A percentile compares a stretch with the other conserved stretches of the same genome.
phyloP scores from a whole-genome alignment of 1,284 basidiomycete species.

The Schizophyllum amplum region DNA sequence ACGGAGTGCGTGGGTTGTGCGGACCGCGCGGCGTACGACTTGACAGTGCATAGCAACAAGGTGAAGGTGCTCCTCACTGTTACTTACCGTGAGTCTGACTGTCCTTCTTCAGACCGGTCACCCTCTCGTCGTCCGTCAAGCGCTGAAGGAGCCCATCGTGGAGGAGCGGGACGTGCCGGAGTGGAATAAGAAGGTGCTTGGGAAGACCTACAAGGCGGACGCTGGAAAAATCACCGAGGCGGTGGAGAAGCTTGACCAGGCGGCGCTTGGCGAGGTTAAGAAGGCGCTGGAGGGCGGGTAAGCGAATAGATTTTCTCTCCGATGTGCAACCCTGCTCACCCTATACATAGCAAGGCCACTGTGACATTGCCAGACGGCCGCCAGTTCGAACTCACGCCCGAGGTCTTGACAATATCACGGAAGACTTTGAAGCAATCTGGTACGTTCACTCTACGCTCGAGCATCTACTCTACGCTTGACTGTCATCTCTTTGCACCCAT shows the following conservation, averaged over 20 bases:
- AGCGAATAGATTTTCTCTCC: too few species aligned
- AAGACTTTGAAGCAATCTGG: constrained; percentile 88
- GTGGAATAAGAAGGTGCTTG: constrained; percentile 86
- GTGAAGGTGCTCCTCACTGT: too few species aligned
- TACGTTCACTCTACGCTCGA: too few species aligned
- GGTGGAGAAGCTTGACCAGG: constrained; percentile 66
- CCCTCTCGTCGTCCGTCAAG: constrained; percentile 76
- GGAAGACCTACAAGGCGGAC: constrained; percentile 87
- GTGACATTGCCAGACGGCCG: constrained; percentile 54
- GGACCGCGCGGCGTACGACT: constrained; percentile 94
- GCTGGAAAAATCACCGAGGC: constrained; percentile 65
- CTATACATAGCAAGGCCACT: constrained; percentile 37
- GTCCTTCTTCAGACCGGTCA: too few species aligned
- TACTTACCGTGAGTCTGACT: too few species aligned
- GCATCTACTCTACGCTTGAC: neutral
- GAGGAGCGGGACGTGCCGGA: constrained; percentile 69
- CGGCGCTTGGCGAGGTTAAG: constrained; percentile 43
- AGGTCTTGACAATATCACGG: constrained; percentile 74
- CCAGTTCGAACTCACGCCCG: constrained; percentile 66
- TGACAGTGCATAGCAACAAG: constrained; percentile 52
- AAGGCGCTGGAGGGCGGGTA: constrained; percentile 51
- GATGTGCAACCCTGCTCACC: too few species aligned
- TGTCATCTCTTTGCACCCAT: too few species aligned
- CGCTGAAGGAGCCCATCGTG: constrained; percentile 69
- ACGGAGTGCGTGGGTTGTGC: constrained; percentile 99